phyloP scores from a whole-genome alignment of 2,329 filamentous ascomycete species.

The Cercospora nicotianae region DNA sequence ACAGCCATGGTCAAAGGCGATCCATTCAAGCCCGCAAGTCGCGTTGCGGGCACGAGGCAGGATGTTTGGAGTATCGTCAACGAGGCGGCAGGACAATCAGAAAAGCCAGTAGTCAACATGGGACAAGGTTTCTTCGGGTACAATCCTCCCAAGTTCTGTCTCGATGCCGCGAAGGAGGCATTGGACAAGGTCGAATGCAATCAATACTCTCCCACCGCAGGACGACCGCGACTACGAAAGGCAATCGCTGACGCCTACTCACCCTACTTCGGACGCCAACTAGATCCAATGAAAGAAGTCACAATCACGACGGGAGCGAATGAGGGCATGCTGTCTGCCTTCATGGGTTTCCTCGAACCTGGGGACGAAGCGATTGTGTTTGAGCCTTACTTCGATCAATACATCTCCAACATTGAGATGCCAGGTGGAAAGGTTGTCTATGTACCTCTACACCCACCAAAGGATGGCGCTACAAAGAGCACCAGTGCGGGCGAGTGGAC shows the following conservation, averaged over 20 bases:
- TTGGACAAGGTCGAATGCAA: slow-evolving; percentile 94
- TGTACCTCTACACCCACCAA: slow-evolving; percentile 88
- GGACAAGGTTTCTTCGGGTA: slow-evolving; percentile 83
- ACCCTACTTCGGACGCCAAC: slow-evolving; percentile 75
- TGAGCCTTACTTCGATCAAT: slow-evolving; percentile 99
- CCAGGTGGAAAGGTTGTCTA: slow-evolving; percentile 92
- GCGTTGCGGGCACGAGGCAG: slow-evolving; percentile 56
- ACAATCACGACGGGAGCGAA: slow-evolving; percentile 92
- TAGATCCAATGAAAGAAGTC: slow-evolving; percentile 89
- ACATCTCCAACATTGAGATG: slow-evolving; percentile 99
- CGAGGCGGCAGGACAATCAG: slow-evolving; percentile 62
- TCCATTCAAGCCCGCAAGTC: slow-evolving; percentile 54
- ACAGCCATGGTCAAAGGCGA: slow-evolving; percentile 33
- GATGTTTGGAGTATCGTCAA: slow-evolving; percentile 69
- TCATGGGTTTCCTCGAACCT: slow-evolving; percentile 94
- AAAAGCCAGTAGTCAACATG: slow-evolving; percentile 69
- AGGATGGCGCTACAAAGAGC: slow-evolving; percentile 73
- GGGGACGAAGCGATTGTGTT: slow-evolving; percentile 98
- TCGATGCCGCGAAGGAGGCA: slow-evolving; percentile 86
- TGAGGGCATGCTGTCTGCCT: slow-evolving; percentile 92
- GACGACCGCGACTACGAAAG: slow-evolving; percentile 85
- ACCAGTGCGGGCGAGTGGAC: slow-evolving; percentile 87
- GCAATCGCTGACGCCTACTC: slow-evolving; percentile 92
- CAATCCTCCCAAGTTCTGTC: slow-evolving; percentile 86
- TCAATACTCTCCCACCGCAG: slow-evolving; percentile 96